phyloP scores from a whole-genome alignment of 768 basidiomycete species.

The Kwoniella mangroviensis region DNA sequence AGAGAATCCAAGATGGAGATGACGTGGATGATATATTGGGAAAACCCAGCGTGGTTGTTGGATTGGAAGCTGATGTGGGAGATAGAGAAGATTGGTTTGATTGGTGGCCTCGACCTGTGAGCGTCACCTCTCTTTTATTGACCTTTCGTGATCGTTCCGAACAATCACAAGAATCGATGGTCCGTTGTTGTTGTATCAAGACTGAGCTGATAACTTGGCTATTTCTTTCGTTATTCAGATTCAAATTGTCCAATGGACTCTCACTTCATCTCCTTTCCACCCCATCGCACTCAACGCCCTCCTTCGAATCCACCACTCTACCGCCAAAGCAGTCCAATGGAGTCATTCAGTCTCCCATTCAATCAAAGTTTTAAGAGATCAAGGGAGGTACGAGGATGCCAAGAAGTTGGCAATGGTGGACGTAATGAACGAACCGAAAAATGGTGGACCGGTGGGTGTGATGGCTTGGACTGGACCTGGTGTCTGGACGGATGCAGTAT shows the following conservation, averaged over 20 bases:
- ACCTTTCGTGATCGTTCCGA: neutral
- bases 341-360: slow-evolving; percentile 28
- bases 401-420: slow-evolving; percentile 27
- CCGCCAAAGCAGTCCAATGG: slow-evolving; percentile 45
- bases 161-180: no score
- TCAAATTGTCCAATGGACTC: slow-evolving; percentile 62
- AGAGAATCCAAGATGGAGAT: slow-evolving; percentile 26
- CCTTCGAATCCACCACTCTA: slow-evolving; percentile 56
- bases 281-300: slow-evolving; percentile 60
- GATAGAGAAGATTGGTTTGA: slow-evolving; percentile 60
- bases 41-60: slow-evolving; percentile 58
- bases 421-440: slow-evolving; percentile 46
- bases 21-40: slow-evolving; percentile 37
- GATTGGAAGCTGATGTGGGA: slow-evolving; percentile 62
- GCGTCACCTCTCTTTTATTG: slow-evolving; percentile 2
- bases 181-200: no score
- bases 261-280: slow-evolving; percentile 59
- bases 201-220: neutral
- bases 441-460: slow-evolving; percentile 57
- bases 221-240: slow-evolving; percentile 46
- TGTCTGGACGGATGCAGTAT: slow-evolving; percentile 58
- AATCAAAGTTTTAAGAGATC: slow-evolving; percentile 26
- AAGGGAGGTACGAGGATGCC: slow-evolving; percentile 40
- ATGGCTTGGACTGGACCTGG: slow-evolving; percentile 61
- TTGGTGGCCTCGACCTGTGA: slow-evolving; percentile 57